phyloP scores from a whole-genome alignment of 2,329 filamentous ascomycete genomes.

The Cytospora paraplurivora region DNA sequence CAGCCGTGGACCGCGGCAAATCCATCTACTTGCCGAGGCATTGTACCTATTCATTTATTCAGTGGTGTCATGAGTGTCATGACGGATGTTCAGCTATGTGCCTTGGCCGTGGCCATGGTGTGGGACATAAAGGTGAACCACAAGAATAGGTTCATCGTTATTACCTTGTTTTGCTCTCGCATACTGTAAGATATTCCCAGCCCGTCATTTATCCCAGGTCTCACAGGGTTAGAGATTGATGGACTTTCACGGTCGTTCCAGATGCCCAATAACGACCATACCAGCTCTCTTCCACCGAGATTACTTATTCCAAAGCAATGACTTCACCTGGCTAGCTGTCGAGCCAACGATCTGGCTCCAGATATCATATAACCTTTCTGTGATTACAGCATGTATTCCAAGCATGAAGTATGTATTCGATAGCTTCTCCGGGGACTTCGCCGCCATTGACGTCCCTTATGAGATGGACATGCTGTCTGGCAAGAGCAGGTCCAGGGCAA shows the following conservation, averaged over 20 bases:
- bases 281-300: slow-evolving; percentile 13
- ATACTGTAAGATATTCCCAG: slow-evolving; percentile 10
- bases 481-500: slow-evolving; percentile 1
- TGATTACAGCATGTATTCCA: slow-evolving; percentile 31
- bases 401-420: slow-evolving; percentile 30
- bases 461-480: background rate
- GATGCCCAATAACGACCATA: slow-evolving; percentile 20
- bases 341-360: slow-evolving; percentile 24
- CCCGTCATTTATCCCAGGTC: background rate
- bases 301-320: slow-evolving; percentile 21
- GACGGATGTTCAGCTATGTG: slow-evolving; percentile 27
- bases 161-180: slow-evolving; percentile 16
- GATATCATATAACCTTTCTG: slow-evolving; percentile 25
- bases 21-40: slow-evolving; percentile 17
- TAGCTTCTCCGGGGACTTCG: slow-evolving; percentile 20
- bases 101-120: slow-evolving; percentile 28
- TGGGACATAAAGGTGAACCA: slow-evolving; percentile 24
- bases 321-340: slow-evolving; percentile 24
- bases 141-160: slow-evolving; percentile 17
- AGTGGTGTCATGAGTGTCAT: slow-evolving; percentile 25
- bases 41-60: slow-evolving; percentile 22
- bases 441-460: slow-evolving; percentile 24
- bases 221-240: background rate
- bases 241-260: background rate
- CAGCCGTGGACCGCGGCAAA: slow-evolving; percentile 19